These are phyloP conservation scores for Limtongia smithiae DNA, from an alignment of 805 yeast genomes.

Conservation along the genomic window DNA sequence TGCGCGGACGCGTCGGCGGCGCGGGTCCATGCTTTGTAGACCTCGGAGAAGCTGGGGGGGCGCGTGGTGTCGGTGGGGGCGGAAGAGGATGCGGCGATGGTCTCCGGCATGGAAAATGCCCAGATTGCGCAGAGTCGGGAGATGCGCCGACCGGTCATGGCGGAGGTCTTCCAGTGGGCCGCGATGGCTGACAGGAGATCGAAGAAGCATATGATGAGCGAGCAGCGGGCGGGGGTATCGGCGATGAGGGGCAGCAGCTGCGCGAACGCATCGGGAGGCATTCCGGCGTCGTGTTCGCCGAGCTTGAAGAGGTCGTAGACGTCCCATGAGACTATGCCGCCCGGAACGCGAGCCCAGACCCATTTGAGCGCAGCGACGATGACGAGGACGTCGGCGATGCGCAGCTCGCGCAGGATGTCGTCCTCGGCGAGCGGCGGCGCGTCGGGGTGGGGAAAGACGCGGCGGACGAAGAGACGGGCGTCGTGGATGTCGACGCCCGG, in stretches of 20 bases:
- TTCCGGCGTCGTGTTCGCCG: slow-evolving; percentile 59
- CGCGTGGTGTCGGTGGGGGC: slow-evolving; percentile 43
- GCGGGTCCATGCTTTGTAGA: slow-evolving; percentile 37
- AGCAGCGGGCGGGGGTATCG: slow-evolving; percentile 80
- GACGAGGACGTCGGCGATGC: slow-evolving; percentile 54
- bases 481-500: slow-evolving; percentile 55
- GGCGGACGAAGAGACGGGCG: slow-evolving; percentile 54
- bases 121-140: slow-evolving; percentile 80
- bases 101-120: slow-evolving; percentile 60
- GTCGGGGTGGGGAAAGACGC: slow-evolving; percentile 55
- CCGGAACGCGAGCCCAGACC: slow-evolving; percentile 78
- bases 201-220: slow-evolving; percentile 81
- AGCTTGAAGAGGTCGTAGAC: slow-evolving; percentile 67
- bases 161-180: slow-evolving; percentile 72
- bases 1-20: slow-evolving; percentile 87
- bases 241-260: slow-evolving; percentile 70
- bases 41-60: slow-evolving; percentile 10
- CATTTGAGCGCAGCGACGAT: slow-evolving; percentile 72
- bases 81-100: slow-evolving; percentile 52
- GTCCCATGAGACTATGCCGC: slow-evolving; percentile 82
- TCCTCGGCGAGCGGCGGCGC: slow-evolving; percentile 39
- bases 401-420: slow-evolving; percentile 45
- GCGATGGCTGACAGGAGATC: slow-evolving; percentile 75
- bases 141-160: slow-evolving; percentile 74
- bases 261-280: slow-evolving; percentile 70